These are phyloP conservation scores for Ceratocystis destructans DNA, from an alignment of 2,329 filamentous ascomycete species.

Conservation along the genomic window DNA sequence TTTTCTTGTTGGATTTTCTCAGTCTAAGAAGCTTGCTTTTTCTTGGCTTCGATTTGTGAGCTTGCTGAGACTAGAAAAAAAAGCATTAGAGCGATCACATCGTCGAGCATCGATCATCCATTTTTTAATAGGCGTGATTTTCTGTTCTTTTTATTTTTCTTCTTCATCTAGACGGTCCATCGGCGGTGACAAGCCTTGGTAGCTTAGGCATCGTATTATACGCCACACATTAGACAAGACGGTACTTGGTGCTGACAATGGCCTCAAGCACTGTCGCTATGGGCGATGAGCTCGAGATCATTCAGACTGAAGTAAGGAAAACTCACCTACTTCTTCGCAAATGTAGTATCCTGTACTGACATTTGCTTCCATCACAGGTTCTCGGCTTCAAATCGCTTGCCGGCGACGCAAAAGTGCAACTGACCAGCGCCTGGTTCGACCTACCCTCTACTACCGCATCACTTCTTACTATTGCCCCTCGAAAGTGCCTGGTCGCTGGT, in stretches of 20 bases:
- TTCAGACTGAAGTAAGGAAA: conserved; percentile 65
- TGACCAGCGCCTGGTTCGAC: conserved; percentile 66
- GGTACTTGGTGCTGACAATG: conserved; percentile 10
- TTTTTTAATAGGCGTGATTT: not conserved
- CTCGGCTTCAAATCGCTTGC: conserved; percentile 71
- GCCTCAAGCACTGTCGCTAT: conserved; percentile 20
- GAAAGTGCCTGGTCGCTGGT: conserved; percentile 69
- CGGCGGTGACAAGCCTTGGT: not conserved
- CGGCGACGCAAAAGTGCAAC: conserved; percentile 67
- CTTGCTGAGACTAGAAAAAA: not conserved
- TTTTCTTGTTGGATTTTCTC: conserved; percentile 8
- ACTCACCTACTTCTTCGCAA: not conserved
- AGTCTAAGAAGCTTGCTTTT: conserved; percentile 3
- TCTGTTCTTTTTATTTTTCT: not conserved
- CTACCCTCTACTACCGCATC: conserved; percentile 66
- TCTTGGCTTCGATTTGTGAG: not conserved
- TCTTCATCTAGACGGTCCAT: not conserved
- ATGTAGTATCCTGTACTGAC: not conserved
- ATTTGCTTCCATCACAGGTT: conserved; percentile 31
- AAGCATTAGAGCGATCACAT: not conserved
- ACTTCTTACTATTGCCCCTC: conserved; percentile 69
- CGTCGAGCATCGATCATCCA: not conserved
- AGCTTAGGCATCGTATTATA: not conserved
- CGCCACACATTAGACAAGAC: not conserved
- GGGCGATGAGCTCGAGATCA: conserved; percentile 59